Conservation (phyloP, 441 rosid species). For the Populus hybrid region DNA sequence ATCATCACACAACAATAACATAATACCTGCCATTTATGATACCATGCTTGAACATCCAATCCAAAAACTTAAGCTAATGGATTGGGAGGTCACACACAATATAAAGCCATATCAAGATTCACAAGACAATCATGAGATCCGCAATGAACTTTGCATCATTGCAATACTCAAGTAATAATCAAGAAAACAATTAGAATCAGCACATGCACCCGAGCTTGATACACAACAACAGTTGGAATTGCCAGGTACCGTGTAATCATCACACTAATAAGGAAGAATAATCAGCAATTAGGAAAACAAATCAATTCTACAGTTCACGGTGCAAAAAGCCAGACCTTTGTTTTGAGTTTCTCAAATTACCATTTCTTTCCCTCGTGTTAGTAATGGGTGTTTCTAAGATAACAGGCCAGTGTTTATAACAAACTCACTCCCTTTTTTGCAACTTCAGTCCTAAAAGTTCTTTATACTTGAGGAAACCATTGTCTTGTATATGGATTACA, state of each 20-base stretch:
- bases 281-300: background rate
- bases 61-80: background rate
- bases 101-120: background rate
- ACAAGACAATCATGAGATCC: background rate
- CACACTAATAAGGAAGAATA: background rate
- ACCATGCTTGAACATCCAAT: too few species aligned
- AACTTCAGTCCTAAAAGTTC: background rate
- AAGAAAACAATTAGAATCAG: too few species aligned
- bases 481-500: background rate
- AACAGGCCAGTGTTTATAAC: background rate
- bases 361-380: background rate
- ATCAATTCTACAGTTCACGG: background rate
- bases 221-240: background rate
- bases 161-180: too few species aligned
- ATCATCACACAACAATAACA: too few species aligned
- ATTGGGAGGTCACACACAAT: background rate
- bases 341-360: too few species aligned
- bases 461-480: background rate
- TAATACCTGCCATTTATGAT: too few species aligned
- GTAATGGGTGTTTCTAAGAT: background rate
- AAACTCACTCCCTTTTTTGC: background rate
- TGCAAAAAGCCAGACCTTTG: too few species aligned
- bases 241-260: background rate
- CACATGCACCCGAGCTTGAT: too few species aligned
- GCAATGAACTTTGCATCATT: too few species aligned